Base-by-base conservation (phyloP, 192 early-diverging fungal genomes). In the Backusella tuberculispora region DNA sequence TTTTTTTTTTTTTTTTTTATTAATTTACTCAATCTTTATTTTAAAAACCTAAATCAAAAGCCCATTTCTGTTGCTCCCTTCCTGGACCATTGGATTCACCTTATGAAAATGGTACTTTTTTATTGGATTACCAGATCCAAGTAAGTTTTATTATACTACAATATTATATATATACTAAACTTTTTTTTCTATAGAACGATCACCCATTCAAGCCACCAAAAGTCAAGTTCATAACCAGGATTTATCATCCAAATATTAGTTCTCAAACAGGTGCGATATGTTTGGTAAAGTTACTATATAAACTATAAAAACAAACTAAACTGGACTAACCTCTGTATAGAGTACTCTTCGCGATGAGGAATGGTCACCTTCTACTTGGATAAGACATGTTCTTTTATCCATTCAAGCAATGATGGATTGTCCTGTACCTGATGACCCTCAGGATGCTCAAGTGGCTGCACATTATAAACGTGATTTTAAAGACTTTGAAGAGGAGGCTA, bases 341-440 rank as follows among this genome's bases (percentile, higher is more conserved):
- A 94, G 10, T 78, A 91, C 94, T 63, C 80, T 94, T 38, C 94
- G 94, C 74, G 89, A 94, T 65, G 85, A 34, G 29, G 29, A 93
- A 45, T 94, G 93, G 93, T 87, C 87, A 8, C 93, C 93, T 4
- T 92, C 90, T 0, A 70, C 93, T 60, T 92, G 91, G 12, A 60
- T 88, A 24, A 81, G 81, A 5, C 82, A 84, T 15, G 83, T 85
- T 6, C 53, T 88, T 4, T 65, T 88, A 14, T 88, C 87, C 0
- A 76, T 88, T 10, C 84, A 85, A 56, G 74, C 85, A 5, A 60
- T 88, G 17, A 72, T 88, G 29, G 82, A 75, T 7, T 83, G 82
- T 7, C 87, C 87, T 6, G 87, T 86, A 63, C 87, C 87, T 4
- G 80, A 85, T 19, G 87, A 88, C 64, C 87, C 87, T 17, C 73